A percentile compares a stretch with the other conserved stretches of the same genome.
Evolutionary conservation across 1,139 yeast species (phyloP).

Genomic region (Meyerozyma guilliermondii): DNA sequence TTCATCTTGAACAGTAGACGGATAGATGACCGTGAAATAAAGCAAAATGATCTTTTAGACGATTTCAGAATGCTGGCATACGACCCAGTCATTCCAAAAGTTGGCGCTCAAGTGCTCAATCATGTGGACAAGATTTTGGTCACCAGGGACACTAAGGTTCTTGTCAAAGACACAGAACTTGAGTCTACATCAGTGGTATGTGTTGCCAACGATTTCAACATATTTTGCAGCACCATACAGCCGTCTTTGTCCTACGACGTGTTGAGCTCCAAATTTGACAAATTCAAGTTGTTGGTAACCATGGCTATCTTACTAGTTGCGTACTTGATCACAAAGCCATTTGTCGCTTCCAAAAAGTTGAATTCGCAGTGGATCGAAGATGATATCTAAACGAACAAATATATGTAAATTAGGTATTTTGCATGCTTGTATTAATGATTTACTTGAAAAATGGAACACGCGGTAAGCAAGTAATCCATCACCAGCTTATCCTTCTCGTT

Average conservation of each 20-base stretch:
- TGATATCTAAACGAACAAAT: neutral
- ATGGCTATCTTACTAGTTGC: slow-evolving; percentile 47
- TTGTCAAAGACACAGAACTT: slow-evolving; percentile 61
- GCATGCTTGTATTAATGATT: slow-evolving; percentile 1
- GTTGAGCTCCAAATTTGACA: slow-evolving; percentile 64
- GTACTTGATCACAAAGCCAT: slow-evolving; percentile 47
- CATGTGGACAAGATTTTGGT: slow-evolving; percentile 32
- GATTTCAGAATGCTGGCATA: slow-evolving; percentile 65
- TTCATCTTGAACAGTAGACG: slow-evolving; percentile 58
- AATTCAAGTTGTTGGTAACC: slow-evolving; percentile 57
- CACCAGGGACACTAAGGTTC: slow-evolving; percentile 30
- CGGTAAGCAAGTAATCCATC: slow-evolving; percentile 8
- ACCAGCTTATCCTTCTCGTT: slow-evolving; percentile 8
- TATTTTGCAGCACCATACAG: slow-evolving; percentile 70
- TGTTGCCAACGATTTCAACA: slow-evolving; percentile 54
- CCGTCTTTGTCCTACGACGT: slow-evolving; percentile 86
- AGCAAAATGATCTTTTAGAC: slow-evolving; percentile 45
- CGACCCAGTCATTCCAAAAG: slow-evolving; percentile 55
- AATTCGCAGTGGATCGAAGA: slow-evolving; percentile 27
- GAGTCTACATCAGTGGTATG: slow-evolving; percentile 82
- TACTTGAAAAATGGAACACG: slow-evolving; percentile 13
- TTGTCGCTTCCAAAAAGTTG: slow-evolving; percentile 48
- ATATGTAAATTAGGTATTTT: slow-evolving; percentile 2
- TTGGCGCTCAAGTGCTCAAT: slow-evolving; percentile 35
- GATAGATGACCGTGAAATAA: slow-evolving; percentile 48